Evolutionary conservation across 331 rosid genomes (phyloP).

Genomic region (Malus hybrid): DNA sequence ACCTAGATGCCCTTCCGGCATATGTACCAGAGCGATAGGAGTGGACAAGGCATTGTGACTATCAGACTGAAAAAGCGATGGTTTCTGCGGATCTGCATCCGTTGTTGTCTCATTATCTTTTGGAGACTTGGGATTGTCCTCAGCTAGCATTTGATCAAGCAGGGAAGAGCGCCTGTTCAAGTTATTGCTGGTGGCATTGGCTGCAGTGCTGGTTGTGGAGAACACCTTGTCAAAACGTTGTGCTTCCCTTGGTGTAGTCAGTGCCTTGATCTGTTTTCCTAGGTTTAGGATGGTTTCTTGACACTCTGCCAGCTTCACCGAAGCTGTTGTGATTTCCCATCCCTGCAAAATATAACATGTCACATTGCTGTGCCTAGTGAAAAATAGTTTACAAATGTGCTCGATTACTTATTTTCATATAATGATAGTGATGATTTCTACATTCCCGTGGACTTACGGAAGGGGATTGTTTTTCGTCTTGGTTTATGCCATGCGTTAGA

Average conservation of each 20-base stretch:
- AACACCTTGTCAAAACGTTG: slow-evolving; percentile 22
- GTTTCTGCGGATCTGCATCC: slow-evolving; percentile 18
- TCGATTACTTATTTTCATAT: not conserved
- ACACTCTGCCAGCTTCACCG: slow-evolving; percentile 40
- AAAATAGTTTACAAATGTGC: not conserved
- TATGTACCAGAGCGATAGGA: slow-evolving; percentile 11
- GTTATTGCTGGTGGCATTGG: not conserved
- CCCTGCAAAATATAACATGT: slow-evolving; percentile 14
- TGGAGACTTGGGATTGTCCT: slow-evolving; percentile 16
- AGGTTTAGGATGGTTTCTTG: slow-evolving; percentile 38
- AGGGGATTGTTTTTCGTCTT: slow-evolving; percentile 49
- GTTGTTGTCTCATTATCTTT: slow-evolving; percentile 19
- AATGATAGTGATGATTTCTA: no score
- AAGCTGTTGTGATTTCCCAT: slow-evolving; percentile 44
- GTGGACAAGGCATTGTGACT: slow-evolving; percentile 14
- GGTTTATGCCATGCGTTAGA: slow-evolving; percentile 29
- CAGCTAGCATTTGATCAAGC: slow-evolving; percentile 25
- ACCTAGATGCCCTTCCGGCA: slow-evolving; percentile 12
- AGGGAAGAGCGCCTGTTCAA: slow-evolving; percentile 26
- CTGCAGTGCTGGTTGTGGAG: slow-evolving; percentile 10
- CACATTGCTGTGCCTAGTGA: not conserved
- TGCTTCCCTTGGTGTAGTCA: slow-evolving; percentile 32
- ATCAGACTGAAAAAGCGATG: slow-evolving; percentile 23
- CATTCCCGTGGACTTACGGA: slow-evolving; percentile 35
- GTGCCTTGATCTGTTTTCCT: slow-evolving; percentile 40